phyloP scores from a whole-genome alignment of 768 basidiomycete species.

The Lanmaoa pseudosensibilis region DNA sequence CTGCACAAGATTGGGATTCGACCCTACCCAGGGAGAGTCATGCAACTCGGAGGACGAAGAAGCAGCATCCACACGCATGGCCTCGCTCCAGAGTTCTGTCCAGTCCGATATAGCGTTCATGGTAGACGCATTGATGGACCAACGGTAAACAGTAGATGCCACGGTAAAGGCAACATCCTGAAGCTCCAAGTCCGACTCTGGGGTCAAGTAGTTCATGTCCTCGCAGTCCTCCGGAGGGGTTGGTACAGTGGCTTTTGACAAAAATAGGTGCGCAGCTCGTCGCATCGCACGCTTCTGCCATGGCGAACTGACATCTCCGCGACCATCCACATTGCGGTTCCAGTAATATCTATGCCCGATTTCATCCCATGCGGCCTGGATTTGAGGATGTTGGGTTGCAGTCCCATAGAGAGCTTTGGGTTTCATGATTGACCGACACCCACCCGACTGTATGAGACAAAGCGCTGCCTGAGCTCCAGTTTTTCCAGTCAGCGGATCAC shows the following conservation, averaged over 20 bases:
- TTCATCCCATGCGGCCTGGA: background rate
- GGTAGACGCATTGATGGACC: background rate
- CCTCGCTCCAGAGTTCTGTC: background rate
- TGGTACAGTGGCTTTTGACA: background rate
- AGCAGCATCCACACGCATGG: background rate
- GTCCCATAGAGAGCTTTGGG: constrained; percentile 10
- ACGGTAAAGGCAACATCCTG: background rate
- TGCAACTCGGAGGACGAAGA: background rate
- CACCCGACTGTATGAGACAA: constrained; percentile 19
- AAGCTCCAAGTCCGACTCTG: background rate
- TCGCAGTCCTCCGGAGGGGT: background rate
- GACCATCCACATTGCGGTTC: background rate
- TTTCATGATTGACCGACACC: constrained; percentile 38
- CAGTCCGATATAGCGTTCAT: background rate
- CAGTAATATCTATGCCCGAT: background rate
- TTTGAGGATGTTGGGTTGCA: background rate
- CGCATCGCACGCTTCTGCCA: background rate
- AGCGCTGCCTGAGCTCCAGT: constrained; percentile 45
- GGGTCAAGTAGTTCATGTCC: too few relatives aligned
- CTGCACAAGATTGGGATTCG: background rate
- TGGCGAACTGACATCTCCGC: too few relatives aligned
- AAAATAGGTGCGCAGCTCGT: background rate
- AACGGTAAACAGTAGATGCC: constrained; percentile 1
- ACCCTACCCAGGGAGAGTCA: background rate
- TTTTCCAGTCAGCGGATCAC: constrained; percentile 42